These are phyloP conservation scores for Penicillium bovifimosum DNA, from an alignment of 495 filamentous ascomycete species.

Conservation along the genomic window DNA sequence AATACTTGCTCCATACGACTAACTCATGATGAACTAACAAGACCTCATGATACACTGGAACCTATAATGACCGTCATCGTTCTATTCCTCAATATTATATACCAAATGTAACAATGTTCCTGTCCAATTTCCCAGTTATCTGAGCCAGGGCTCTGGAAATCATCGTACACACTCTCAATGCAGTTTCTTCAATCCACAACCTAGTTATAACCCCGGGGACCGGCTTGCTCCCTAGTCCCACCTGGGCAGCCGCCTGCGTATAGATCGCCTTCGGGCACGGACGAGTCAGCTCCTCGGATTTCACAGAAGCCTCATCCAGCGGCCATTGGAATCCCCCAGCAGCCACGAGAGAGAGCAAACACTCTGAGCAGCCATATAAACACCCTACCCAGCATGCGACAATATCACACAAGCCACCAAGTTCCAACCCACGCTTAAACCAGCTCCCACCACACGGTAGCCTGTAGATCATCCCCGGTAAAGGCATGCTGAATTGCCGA, in stretches of 20 bases:
- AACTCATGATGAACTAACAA: background rate
- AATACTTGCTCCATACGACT: background rate
- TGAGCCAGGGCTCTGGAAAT: constrained; percentile 15
- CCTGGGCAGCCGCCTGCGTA: constrained; percentile 13
- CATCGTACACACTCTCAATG: constrained; percentile 9
- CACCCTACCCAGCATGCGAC: constrained; percentile 42
- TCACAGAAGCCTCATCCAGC: constrained; percentile 17
- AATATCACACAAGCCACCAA: constrained; percentile 44
- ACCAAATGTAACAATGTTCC: constrained; percentile 21
- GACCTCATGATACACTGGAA: too few relatives aligned
- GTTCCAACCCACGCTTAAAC: constrained; percentile 33
- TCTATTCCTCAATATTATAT: constrained; percentile 27
- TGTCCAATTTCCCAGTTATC: constrained; percentile 23
- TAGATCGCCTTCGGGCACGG: constrained; percentile 27
- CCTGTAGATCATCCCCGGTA: constrained; percentile 44
- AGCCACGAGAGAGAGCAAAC: constrained; percentile 32
- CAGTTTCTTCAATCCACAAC: constrained; percentile 25
- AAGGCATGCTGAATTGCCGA: too few relatives aligned
- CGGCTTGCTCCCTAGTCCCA: constrained; percentile 20
- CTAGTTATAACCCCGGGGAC: constrained; percentile 12
- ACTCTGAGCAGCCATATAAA: constrained; percentile 45
- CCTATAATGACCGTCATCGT: constrained; percentile 1
- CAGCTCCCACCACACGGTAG: constrained; percentile 40
- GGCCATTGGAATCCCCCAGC: constrained; percentile 20
- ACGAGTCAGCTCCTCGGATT: constrained; percentile 26